Conservation (phyloP, 345 rosid genomes). For the Hirschfeldia incana region DNA sequence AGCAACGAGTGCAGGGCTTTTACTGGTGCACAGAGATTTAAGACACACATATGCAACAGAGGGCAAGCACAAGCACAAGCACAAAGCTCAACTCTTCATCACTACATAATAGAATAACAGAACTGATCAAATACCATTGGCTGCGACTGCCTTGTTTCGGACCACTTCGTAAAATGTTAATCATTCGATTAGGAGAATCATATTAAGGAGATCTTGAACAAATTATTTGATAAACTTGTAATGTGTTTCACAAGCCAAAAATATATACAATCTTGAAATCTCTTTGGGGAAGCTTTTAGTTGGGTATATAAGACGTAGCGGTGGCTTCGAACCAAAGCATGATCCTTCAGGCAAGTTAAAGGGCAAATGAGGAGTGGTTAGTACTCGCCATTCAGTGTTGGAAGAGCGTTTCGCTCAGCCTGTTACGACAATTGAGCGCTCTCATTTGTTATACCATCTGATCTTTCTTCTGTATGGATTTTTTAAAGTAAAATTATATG, state of each 20-base stretch:
- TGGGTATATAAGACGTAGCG: not conserved
- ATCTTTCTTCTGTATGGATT: not conserved
- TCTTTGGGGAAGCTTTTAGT: not conserved
- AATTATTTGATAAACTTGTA: constrained; percentile 5
- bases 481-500: too few relatives aligned
- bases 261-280: constrained; percentile 17
- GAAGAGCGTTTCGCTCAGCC: not conserved
- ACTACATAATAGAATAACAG: too few relatives aligned
- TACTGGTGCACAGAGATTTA: too few relatives aligned
- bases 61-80: too few relatives aligned
- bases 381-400: not conserved
- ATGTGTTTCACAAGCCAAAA: not conserved
- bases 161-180: too few relatives aligned
- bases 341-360: constrained; percentile 8
- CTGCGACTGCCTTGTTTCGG: too few relatives aligned
- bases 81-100: too few relatives aligned
- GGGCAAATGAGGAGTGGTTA: constrained; percentile 7
- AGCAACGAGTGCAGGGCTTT: too few relatives aligned
- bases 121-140: too few relatives aligned
- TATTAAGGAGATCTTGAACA: not conserved
- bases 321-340: not conserved
- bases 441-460: not conserved
- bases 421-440: constrained; percentile 5
- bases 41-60: too few relatives aligned
- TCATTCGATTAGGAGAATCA: too few relatives aligned